phyloP scores from a whole-genome alignment of 495 filamentous ascomycete species.

The Aspergillus ellipticus region DNA sequence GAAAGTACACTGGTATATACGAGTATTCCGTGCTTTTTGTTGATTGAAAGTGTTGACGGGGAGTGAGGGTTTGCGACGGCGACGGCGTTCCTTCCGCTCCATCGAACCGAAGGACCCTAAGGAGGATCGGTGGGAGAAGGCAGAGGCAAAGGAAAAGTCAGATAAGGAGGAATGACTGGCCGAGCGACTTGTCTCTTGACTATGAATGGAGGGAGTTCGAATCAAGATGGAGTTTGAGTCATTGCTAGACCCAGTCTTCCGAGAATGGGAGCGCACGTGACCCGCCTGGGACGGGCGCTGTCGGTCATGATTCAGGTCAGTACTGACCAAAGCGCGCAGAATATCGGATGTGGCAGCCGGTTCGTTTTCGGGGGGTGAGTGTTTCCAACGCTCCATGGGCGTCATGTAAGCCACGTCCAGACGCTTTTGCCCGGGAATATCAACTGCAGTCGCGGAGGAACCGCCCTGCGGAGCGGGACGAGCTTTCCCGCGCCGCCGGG shows the following conservation, averaged over 20 bases:
- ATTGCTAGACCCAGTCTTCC: constrained; percentile 55
- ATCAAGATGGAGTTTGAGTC: constrained; percentile 66
- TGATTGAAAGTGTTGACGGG: constrained; percentile 41
- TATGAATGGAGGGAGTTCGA: constrained; percentile 67
- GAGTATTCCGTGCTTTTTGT: constrained; percentile 37
- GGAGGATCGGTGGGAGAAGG: constrained; percentile 64
- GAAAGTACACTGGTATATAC: constrained; percentile 85
- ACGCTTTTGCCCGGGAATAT: constrained; percentile 56
- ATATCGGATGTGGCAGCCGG: constrained; percentile 76
- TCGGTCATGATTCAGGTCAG: constrained; percentile 51
- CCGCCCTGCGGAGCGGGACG: constrained; percentile 54
- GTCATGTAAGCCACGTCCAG: constrained; percentile 62
- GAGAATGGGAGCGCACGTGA: constrained; percentile 47
- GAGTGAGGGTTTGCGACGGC: constrained; percentile 57
- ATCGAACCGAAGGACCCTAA: constrained; percentile 65
- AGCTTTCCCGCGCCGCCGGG: constrained; percentile 71
- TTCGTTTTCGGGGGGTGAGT: constrained; percentile 85
- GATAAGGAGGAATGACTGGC: constrained; percentile 62
- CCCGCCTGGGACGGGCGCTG: constrained; percentile 32
- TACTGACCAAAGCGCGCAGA: constrained; percentile 66
- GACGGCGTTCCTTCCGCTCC: constrained; percentile 64
- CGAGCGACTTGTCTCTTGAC: constrained; percentile 66
- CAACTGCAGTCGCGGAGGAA: constrained; percentile 58
- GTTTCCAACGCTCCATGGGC: constrained; percentile 80
- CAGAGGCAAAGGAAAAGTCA: constrained; percentile 67